Percentiles rank a stretch among this genome's conserved stretches.
Evolutionary conservation across 2,329 filamentous ascomycete species (phyloP).

Genomic region (Xylariaceae sp.): DNA sequence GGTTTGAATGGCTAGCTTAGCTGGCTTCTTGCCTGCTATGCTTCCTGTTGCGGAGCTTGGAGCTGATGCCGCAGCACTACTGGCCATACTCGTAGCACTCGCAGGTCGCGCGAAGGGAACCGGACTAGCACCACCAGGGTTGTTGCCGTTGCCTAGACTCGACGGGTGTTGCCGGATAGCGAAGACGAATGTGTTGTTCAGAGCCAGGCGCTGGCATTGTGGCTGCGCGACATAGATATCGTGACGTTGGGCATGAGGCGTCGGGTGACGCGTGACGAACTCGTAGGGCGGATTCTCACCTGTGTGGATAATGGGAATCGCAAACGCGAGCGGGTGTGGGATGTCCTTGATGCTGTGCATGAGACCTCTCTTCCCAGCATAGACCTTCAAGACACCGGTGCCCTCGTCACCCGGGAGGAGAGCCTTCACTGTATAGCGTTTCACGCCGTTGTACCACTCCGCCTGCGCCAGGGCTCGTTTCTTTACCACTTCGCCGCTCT

Average conservation of each 20-base stretch:
- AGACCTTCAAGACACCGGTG: constrained; percentile 80
- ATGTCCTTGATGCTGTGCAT: constrained; percentile 99
- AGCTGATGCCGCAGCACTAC: constrained; percentile 52
- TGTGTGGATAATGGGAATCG: constrained; percentile 82
- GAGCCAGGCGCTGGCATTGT: constrained; percentile 78
- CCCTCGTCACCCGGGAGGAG: constrained; percentile 88
- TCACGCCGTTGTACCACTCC: constrained; percentile 82
- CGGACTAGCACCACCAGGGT: constrained; percentile 48
- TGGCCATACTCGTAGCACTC: constrained; percentile 61
- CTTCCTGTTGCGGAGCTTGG: constrained; percentile 50
- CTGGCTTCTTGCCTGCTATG: constrained; percentile 68
- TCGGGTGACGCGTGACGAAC: constrained; percentile 88
- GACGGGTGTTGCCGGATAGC: constrained; percentile 89
- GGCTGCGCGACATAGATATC: constrained; percentile 96
- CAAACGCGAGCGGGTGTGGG: constrained; percentile 82
- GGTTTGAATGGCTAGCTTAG: constrained; percentile 91
- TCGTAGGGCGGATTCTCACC: constrained; percentile 93
- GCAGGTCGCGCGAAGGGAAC: constrained; percentile 57
- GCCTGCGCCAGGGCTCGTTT: constrained; percentile 87
- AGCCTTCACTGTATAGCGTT: constrained; percentile 90
- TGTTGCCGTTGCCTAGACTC: constrained; percentile 34
- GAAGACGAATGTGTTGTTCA: constrained; percentile 98
- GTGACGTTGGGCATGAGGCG: constrained; percentile 93
- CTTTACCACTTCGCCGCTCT: constrained; percentile 78
- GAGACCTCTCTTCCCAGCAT: constrained; percentile 86